Base-by-base conservation (phyloP, 2,329 filamentous ascomycete genomes). In the Pseudopyricularia javanii region DNA sequence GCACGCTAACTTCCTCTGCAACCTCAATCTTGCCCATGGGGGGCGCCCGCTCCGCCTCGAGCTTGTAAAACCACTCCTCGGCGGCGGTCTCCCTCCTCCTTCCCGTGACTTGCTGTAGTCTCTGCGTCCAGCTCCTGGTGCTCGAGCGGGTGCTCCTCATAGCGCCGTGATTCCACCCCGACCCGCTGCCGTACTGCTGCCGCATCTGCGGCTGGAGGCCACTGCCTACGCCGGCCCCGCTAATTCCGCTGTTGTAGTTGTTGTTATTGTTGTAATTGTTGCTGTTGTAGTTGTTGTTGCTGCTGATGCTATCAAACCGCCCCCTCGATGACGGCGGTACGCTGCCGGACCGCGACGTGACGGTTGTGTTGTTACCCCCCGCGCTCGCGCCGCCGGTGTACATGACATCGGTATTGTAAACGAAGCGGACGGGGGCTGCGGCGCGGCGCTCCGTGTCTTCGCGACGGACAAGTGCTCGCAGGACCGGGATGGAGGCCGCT, bases 401-500 rank as follows among this genome's bases (percentile, higher is more conserved):
- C 40, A 45, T 20, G 20, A 24, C 14, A 11, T 45, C 40, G 40
- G 40, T 45, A 11, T 45, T 45, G 20, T 45, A 24, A 20, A 45
- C 40, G 20, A 45, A 45, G 40, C 20, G 40, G 3, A 22, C 40
- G 9, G 40, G 40, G 1, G 40, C 40, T 2, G 40, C 17, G 40
- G 40, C 20, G 40, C 24, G 7, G 20, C 28, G 47, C 47, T 17
- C 17, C 15, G 7, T 8, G n/a, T 8, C 17, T 7, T 33, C 15
- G 28, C 28, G 28, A 28, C 26, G 47, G 8, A 49, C 47, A 33
- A 57, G 52, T 8, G 53, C 54, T 7, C 56, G 56, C 17, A 57
- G 47, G 17, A 57, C 52, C 5, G 56, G 56, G 32, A 57, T 55
- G 11, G 54, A 57, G 3, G 56, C 54, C 1, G 56, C 56, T 15